A percentile compares a stretch with the other conserved stretches of the same genome.
Evolutionary conservation across 2,329 filamentous ascomycete genomes (phyloP).

Genomic region (Penicillium sp.): DNA sequence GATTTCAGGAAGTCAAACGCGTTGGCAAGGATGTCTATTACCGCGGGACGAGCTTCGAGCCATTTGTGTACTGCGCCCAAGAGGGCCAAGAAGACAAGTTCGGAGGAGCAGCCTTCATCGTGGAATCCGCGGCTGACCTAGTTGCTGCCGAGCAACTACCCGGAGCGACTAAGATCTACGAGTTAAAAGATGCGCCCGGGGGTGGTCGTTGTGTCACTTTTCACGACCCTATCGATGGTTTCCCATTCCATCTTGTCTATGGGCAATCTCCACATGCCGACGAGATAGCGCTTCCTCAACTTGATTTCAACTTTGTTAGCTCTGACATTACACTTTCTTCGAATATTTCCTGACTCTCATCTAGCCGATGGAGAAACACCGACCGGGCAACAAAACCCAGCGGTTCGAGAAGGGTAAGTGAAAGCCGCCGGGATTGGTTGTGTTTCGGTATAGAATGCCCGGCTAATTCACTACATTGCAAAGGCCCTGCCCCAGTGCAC

Average conservation of each 20-base stretch:
- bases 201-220: constrained; percentile 1
- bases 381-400: neutral
- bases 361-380: neutral
- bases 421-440: too few species aligned
- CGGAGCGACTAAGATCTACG: neutral
- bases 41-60: neutral
- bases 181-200: neutral
- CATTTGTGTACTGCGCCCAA: neutral
- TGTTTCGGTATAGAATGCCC: neutral
- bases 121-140: neutral
- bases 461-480: neutral
- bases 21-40: neutral
- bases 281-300: neutral
- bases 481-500: neutral
- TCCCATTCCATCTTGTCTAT: neutral
- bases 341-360: neutral
- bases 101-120: neutral
- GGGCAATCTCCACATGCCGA: neutral
- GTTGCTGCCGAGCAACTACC: neutral
- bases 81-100: neutral
- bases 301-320: neutral
- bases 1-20: neutral
- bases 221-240: neutral
- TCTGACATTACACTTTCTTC: neutral
- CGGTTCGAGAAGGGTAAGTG: neutral